phyloP scores from a whole-genome alignment of 2,329 filamentous ascomycete genomes.

The Zelopaecilomyces penicillatus region DNA sequence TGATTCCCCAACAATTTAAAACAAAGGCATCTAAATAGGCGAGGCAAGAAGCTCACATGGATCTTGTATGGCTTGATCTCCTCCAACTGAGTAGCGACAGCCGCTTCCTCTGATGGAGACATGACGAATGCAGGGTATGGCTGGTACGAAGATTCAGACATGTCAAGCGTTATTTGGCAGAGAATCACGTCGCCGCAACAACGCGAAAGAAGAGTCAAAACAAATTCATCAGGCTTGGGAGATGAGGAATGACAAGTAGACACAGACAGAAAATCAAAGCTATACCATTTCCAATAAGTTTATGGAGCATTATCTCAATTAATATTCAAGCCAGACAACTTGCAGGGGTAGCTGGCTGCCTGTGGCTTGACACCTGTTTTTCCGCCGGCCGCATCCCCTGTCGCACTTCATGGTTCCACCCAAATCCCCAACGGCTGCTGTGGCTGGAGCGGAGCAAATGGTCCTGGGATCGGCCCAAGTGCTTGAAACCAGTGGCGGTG shows the following conservation, averaged over 20 bases:
- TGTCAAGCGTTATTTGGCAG: too few species aligned
- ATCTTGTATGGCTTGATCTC: slow-evolving; percentile 48
- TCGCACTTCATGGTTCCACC: too few species aligned
- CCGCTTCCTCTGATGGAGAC: slow-evolving; percentile 13
- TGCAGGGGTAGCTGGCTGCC: too few species aligned
- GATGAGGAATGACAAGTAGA: too few species aligned
- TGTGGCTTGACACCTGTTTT: too few species aligned
- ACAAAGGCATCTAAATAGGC: slow-evolving; percentile 14
- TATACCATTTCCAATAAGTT: too few species aligned
- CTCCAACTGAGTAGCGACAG: slow-evolving; percentile 22
- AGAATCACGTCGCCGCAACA: not conserved
- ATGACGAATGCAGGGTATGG: slow-evolving; percentile 5
- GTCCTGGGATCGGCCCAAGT: not conserved
- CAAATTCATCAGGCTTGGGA: too few species aligned
- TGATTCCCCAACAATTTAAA: not conserved
- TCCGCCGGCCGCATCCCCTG: too few species aligned
- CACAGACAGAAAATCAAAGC: too few species aligned
- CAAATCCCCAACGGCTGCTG: too few species aligned
- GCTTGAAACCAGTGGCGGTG: slow-evolving; percentile 12
- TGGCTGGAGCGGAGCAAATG: slow-evolving; percentile 1
- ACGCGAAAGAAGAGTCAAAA: not conserved
- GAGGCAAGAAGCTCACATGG: slow-evolving; percentile 38
- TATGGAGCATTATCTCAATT: too few species aligned
- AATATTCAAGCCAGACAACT: too few species aligned
- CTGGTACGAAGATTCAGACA: not conserved